A percentile compares a stretch with the other conserved stretches of the same genome.
Evolutionary conservation across 768 basidiomycete genomes (phyloP).

Genomic region (Chiua virens): DNA sequence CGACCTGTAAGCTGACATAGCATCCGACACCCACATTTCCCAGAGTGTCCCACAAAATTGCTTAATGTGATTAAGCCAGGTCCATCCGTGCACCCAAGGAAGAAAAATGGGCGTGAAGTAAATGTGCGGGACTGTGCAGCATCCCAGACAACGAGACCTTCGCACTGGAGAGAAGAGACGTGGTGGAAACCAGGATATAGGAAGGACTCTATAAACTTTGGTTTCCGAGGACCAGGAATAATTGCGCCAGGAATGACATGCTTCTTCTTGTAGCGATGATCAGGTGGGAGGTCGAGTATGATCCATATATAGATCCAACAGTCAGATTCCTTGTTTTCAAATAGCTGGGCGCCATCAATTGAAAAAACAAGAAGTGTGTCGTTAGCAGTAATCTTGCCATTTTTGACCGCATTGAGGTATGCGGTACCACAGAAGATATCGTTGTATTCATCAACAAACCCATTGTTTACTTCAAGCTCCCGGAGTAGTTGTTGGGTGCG

Average conservation of each 20-base stretch:
- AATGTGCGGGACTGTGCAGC: neutral
- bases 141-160: constrained; percentile 25
- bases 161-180: constrained; percentile 14
- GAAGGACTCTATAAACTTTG: constrained; percentile 31
- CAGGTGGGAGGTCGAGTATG: neutral
- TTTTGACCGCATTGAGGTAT: too few relatives aligned
- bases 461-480: too few relatives aligned
- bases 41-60: constrained; percentile 38
- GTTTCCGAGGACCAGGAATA: constrained; percentile 34
- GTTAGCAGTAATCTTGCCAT: too few relatives aligned
- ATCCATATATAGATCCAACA: too few relatives aligned
- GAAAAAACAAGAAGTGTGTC: neutral
- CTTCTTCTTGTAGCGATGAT: neutral
- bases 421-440: too few relatives aligned
- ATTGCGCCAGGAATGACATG: neutral
- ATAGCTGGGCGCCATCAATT: neutral
- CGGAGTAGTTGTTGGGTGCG: too few relatives aligned
- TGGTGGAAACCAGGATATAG: constrained; percentile 16
- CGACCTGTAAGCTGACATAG: constrained; percentile 32
- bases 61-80: constrained; percentile 29
- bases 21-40: constrained; percentile 22
- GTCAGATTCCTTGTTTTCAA: neutral
- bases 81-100: constrained; percentile 32
- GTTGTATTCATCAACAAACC: too few relatives aligned
- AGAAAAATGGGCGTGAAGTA: constrained; percentile 13